Evolutionary conservation across 2,329 filamentous ascomycete genomes (phyloP), one percentile per base, ranked within the genome.

Genomic region (Bipolaris sorokiniana): DNA sequence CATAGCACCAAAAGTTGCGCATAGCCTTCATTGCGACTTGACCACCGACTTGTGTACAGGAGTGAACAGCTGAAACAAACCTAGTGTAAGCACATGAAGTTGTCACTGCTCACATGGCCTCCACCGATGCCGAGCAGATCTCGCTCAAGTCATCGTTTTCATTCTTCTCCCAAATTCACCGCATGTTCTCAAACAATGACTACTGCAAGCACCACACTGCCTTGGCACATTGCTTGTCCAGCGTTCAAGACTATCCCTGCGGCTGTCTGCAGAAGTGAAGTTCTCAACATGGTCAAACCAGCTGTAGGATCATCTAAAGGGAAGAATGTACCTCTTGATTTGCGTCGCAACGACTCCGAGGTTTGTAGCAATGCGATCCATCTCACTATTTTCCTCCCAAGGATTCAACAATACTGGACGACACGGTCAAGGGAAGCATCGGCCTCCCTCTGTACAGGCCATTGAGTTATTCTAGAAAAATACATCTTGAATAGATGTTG

Each of bases 391-490:
- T 33, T 38, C 13, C 45, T 48, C 58, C 46, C 20, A 56, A 46
- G 47, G 44, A 33, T n/a, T 61, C 23, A 58, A 13, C 36, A 13
- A 36, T 1, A n/a, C 57, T 84, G 84, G 87, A 87, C 23, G 87
- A 86, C 38, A 88, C 85, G 0, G 83, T 89, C 52, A 75, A 76
- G 7, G 81, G 80, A 2, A 86, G 86, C 1, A 77, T 89, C 60
- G 86, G 86, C 61, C 74, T 86, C 13, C 83, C 84, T 0, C 83
- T 84, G 3, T 31, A 31, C 28, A 10, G 1, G 10, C 26, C 13
- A 11, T 31, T 5, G 3, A 31, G 10, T 5, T 31, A 11, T 31
- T 31, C 10, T 11, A 5, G 28, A 31, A 13, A 1, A 11, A 13
- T 1, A 3, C 1, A 13, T 13, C 28, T 11, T 4, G 5, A 31